Percentiles rank a stretch among this genome's conserved stretches.
Evolutionary conservation across 176 grass and related monocot genomes (phyloP).

Genomic region (Typha latifolia): DNA sequence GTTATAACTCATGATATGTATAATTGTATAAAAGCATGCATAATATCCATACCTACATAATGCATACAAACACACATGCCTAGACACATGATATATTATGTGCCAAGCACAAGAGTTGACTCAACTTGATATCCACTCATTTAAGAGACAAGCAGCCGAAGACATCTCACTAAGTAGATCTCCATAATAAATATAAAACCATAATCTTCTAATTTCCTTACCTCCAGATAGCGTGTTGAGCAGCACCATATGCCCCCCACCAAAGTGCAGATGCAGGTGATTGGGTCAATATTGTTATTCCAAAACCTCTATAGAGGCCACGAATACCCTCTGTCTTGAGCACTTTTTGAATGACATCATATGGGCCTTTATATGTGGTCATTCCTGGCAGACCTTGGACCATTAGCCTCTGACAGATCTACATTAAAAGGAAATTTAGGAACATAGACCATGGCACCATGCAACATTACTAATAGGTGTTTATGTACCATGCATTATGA

Average conservation of each 20-base stretch:
- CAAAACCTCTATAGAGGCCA: constrained; percentile 88
- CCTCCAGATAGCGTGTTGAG: constrained; percentile 96
- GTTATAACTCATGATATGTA: no score
- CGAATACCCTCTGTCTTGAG: constrained; percentile 58
- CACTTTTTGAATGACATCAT: constrained; percentile 69
- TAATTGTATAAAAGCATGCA: no score
- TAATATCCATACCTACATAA: no score
- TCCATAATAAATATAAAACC: no score
- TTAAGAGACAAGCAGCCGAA: no score
- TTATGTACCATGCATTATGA: no score
- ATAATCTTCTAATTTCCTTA: background rate
- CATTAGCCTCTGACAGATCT: constrained; percentile 97
- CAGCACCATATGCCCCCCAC: constrained; percentile 85
- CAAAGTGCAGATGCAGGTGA: constrained; percentile 96
- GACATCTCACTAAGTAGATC: no score
- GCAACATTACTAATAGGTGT: no score
- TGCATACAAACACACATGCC: background rate
- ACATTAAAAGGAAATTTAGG: constrained; percentile 3
- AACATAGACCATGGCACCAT: background rate
- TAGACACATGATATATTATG: background rate
- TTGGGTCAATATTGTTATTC: constrained; percentile 74
- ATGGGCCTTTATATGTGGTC: constrained; percentile 60
- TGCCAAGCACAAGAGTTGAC: constrained; percentile 13
- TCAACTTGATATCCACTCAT: background rate
- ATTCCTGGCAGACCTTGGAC: constrained; percentile 84